Evolutionary conservation across 2,329 filamentous ascomycete genomes (phyloP), one percentile per base, ranked within the genome.

Genomic region (Orbilia blumenaviensis): DNA sequence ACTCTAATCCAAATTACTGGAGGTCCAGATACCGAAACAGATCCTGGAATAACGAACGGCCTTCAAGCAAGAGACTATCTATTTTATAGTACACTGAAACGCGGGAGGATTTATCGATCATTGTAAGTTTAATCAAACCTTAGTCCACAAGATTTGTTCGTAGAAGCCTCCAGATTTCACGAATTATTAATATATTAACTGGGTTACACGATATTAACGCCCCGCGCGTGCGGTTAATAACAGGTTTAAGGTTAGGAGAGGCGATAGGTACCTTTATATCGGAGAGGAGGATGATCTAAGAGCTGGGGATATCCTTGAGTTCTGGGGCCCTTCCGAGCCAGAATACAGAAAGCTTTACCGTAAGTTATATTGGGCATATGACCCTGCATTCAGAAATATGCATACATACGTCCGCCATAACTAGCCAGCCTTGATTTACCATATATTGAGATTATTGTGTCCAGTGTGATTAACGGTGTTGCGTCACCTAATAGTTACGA

Each of bases 41-140:
- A 74, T 18, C 62, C 62, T 12, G 69, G 69, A n/a, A 60, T 74
- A 2, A 74, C 69, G 2, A 74, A 63, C 29, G 12, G 1, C n/a
- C 12, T 44, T 1, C 1, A 21, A 2, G 29, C 23, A 14, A 16
- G 2, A 3, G 44, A 46, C 4, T 54, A 42, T 18, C 21, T 74
- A 1, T 9, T 46, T 7, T 74, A 74, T 25, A 44, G 12, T 6
- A 54, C 14, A 1, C 1, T 62, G 23, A 46, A 36, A 14, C 23
- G 3, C 0, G 29, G 36, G 1, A 4, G 5, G 6, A n/a, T 73
- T 3, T 66, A 42, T 21, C 41, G 69, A 44, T 62, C 42, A 3
- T 44, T 60, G 69, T 74, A 74, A 38, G 69, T 66, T 44, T 38
- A n/a, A n/a, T n/a, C n/a, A n/a, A n/a, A n/a, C n/a, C n/a, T n/a